A percentile compares a stretch with the other conserved stretches of the same genome.
Evolutionary conservation across 164 flowering plant genomes (phyloP).

Genomic region (Chimonanthus praecox): DNA sequence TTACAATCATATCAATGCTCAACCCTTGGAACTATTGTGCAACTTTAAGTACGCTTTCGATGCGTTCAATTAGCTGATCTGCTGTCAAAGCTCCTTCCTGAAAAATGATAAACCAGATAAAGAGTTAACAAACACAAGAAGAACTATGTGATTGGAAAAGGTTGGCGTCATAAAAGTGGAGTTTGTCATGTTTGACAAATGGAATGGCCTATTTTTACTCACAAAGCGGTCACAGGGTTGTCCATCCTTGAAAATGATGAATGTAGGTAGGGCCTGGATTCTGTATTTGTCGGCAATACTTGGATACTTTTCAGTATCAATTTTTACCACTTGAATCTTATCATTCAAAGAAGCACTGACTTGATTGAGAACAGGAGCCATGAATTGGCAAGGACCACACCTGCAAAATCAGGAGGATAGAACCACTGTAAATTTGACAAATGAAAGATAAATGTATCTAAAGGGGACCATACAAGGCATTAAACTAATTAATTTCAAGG

Average conservation of each 20-base stretch:
- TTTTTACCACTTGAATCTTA: constrained; percentile 74
- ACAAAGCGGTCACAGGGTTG: constrained; percentile 80
- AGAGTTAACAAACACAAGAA: not conserved
- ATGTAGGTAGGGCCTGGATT: constrained; percentile 82
- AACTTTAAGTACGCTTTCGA: constrained; percentile 44
- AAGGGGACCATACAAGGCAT: too few species aligned
- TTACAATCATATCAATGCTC: constrained; percentile 6
- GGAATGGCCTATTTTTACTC: constrained; percentile 29
- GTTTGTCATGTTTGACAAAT: not conserved
- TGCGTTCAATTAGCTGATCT: constrained; percentile 55
- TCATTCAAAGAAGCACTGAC: constrained; percentile 57
- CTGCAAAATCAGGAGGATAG: constrained; percentile 34
- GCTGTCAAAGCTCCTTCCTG: constrained; percentile 88
- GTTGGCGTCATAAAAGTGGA: not conserved
- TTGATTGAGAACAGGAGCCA: constrained; percentile 79
- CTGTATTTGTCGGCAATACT: constrained; percentile 61
- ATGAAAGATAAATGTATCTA: not conserved
- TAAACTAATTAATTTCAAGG: not conserved
- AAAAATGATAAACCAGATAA: constrained; percentile 3
- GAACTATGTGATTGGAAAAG: too few species aligned
- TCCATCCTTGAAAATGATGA: constrained; percentile 84
- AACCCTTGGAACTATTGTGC: constrained; percentile 33
- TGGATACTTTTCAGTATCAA: constrained; percentile 93
- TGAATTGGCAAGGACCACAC: constrained; percentile 98
- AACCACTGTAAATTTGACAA: not conserved